These are phyloP conservation scores for Fusarium sp. DNA, from an alignment of 2,329 filamentous ascomycete species.

Conservation along the genomic window DNA sequence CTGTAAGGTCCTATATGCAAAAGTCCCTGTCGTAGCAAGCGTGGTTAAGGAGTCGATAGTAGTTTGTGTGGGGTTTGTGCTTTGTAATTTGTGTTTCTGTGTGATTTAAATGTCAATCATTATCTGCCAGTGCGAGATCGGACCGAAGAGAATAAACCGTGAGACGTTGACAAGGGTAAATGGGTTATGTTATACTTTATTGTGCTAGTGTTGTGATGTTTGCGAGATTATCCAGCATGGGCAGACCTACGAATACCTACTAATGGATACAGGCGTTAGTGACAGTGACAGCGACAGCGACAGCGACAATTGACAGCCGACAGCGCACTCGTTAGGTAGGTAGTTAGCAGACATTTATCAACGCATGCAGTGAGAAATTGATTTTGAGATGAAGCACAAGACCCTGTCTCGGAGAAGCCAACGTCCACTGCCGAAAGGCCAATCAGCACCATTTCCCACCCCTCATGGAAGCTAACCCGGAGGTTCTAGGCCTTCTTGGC, in stretches of 20 bases:
- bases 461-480: conserved; percentile 12
- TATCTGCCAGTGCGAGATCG: conserved; percentile 28
- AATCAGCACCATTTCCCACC: conserved; percentile 13
- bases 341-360: not conserved
- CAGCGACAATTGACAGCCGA: not conserved
- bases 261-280: too few species aligned
- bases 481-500: conserved; percentile 34
- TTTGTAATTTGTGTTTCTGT: conserved; percentile 7
- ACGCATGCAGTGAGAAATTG: not conserved
- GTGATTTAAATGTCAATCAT: conserved; percentile 22
- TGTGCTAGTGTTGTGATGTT: not conserved
- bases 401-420: conserved; percentile 11
- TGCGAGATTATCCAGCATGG: conserved; percentile 3
- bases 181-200: conserved; percentile 6
- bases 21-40: not conserved
- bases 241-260: too few species aligned
- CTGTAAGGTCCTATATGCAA: not conserved
- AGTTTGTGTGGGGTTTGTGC: conserved; percentile 17
- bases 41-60: not conserved
- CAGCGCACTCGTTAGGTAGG: not conserved
- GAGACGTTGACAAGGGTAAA: conserved; percentile 2
- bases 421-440: conserved; percentile 25
- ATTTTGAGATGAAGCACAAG: conserved; percentile 4
- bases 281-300: not conserved
- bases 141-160: conserved; percentile 25